phyloP scores from a whole-genome alignment of 495 filamentous ascomycete genomes.

The Aspergillus saccharolyticus region DNA sequence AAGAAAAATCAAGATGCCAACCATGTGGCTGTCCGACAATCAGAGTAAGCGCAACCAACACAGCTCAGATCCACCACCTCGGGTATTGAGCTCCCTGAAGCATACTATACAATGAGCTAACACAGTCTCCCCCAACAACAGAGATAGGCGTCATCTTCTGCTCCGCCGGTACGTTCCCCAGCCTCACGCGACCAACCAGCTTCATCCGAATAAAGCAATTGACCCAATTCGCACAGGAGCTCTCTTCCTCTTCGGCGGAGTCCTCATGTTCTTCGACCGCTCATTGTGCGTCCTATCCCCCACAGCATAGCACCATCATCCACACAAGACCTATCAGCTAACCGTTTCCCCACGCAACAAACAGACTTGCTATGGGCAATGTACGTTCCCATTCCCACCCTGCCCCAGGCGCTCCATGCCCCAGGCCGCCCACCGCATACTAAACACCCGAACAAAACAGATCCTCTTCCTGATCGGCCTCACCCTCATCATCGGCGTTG shows the following conservation, averaged over 20 bases:
- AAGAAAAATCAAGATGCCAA: constrained; percentile 46
- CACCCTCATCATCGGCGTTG: constrained; percentile 88
- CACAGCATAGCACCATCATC: background rate
- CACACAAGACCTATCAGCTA: constrained; percentile 6
- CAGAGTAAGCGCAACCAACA: constrained; percentile 63
- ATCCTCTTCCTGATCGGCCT: constrained; percentile 97
- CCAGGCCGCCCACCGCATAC: background rate
- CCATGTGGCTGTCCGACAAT: constrained; percentile 93
- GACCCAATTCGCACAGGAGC: constrained; percentile 53
- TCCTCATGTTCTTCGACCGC: constrained; percentile 94
- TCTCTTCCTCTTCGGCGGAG: constrained; percentile 88
- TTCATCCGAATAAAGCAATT: background rate
- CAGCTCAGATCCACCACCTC: background rate
- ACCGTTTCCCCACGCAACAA: too few species aligned
- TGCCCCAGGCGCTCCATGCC: too few species aligned
- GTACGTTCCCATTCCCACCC: constrained; percentile 42
- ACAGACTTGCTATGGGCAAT: constrained; percentile 83
- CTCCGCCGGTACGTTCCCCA: constrained; percentile 75
- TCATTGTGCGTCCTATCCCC: constrained; percentile 61
- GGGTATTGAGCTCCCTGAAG: background rate
- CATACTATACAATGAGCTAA: constrained; percentile 13
- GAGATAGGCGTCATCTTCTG: constrained; percentile 96
- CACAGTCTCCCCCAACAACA: constrained; percentile 29
- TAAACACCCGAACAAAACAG: constrained; percentile 34
- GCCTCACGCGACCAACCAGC: background rate